Evolutionary conservation across 2,329 filamentous ascomycete species (phyloP).

Genomic region (Colletotrichum spaethianum): DNA sequence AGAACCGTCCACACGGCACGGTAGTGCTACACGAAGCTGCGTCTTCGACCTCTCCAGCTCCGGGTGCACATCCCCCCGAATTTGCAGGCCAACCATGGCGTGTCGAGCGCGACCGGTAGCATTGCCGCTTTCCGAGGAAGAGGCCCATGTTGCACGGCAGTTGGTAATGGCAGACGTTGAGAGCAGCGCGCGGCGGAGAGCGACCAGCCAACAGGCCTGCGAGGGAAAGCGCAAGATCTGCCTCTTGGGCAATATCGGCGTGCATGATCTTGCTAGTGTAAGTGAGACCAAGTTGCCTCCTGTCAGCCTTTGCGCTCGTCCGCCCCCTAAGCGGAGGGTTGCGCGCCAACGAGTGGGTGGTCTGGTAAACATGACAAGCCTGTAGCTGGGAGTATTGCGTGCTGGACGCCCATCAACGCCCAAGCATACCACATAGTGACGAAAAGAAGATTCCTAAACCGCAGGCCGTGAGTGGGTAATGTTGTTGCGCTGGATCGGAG

Average conservation of each 20-base stretch:
- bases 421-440: not conserved
- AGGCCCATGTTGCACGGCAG: slow-evolving; percentile 25
- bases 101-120: slow-evolving; percentile 9
- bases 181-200: not conserved
- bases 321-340: not conserved
- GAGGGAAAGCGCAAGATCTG: slow-evolving; percentile 33
- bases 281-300: slow-evolving; percentile 18
- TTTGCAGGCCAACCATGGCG: not conserved
- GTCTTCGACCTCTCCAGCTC: slow-evolving; percentile 4
- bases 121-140: slow-evolving; percentile 6
- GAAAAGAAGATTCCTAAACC: not conserved
- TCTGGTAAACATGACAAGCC: too few relatives aligned
- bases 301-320: not conserved
- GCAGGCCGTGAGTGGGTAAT: not conserved
- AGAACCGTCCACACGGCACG: not conserved
- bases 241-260: slow-evolving; percentile 11
- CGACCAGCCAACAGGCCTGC: not conserved
- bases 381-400: not conserved
- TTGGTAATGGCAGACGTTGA: slow-evolving; percentile 11
- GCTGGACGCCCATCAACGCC: not conserved
- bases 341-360: not conserved
- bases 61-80: not conserved
- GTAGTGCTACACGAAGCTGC: slow-evolving; percentile 18
- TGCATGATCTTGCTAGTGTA: slow-evolving; percentile 41
- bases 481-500: not conserved